Base-by-base conservation (phyloP, 257 asterid genomes). In the Solanum virginianum region DNA sequence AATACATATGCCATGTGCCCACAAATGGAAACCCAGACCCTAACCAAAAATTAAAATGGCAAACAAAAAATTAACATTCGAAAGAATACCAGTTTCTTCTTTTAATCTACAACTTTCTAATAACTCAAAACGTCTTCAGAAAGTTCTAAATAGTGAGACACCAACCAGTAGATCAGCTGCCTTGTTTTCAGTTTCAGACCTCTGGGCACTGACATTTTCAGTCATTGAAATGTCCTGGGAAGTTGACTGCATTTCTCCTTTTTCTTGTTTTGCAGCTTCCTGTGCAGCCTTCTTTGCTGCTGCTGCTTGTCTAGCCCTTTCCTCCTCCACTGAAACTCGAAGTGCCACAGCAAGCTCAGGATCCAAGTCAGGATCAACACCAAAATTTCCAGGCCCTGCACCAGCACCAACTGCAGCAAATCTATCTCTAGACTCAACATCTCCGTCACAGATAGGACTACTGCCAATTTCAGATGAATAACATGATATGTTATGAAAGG, bases 311-410 rank as follows among this genome's bases (percentile, higher is more conserved):
- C 99, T 94, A 85, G 97, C 98, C 88, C 98, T 92, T 91, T 95
- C 99, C 92, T 96, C 99, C 86, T 97, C 99, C 99, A 97, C 93
- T 85, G 99, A 97, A 71, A 95, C 99, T 75, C 98, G 90, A 84
- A 97, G 99, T 60, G 97, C 98, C 87, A 95, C 95, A 85, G 97
- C 99, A 89, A 95, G 98, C 88, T 96, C 99, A 24, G 98, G 99
- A 88, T 96, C 99, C 93, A 95, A 82, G 90, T 96, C 94, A 24
- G 98, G 98, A 91, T 96, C 98, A 86, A 94, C 98, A 47, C 99
- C 98, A 84, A 97, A 95, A 65, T 95, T 98, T 80, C 98, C 98
- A 75, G 94, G 84, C 36, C 87, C 92, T 57, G 92, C 95, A 86
- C 93, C 90, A 86, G 94, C 92, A 26, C 92, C 94, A 53, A 92